Evolutionary conservation across 495 filamentous ascomycete genomes (phyloP).

Genomic region (Podospora tetraspora): DNA sequence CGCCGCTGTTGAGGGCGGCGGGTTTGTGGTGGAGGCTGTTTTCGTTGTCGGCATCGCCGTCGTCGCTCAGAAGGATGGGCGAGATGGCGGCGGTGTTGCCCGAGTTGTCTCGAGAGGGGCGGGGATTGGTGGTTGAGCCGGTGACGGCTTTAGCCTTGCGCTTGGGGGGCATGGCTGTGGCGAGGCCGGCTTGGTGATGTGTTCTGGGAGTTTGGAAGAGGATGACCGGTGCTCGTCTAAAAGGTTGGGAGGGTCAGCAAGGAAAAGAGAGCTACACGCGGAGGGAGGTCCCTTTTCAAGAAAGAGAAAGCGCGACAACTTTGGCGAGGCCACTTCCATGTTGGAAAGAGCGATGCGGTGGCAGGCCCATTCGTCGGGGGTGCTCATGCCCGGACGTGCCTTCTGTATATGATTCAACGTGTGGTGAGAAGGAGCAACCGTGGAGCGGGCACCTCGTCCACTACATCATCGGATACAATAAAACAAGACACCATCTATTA

Average conservation of each 20-base stretch:
- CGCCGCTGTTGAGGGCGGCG: not conserved
- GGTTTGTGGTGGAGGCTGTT: not conserved
- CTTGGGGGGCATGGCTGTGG: slow-evolving; percentile 19
- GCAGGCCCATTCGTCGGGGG: not conserved
- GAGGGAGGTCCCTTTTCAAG: not conserved
- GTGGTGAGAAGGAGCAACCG: not conserved
- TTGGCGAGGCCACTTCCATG: not conserved
- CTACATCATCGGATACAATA: not conserved
- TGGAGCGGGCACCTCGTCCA: not conserved
- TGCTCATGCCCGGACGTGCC: not conserved
- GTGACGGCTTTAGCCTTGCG: slow-evolving; percentile 16
- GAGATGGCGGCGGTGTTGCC: not conserved
- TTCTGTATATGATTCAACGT: not conserved
- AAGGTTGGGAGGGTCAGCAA: not conserved
- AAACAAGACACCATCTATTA: slow-evolving; percentile 5
- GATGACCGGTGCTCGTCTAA: not conserved
- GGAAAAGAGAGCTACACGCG: not conserved
- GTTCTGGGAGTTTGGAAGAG: too few relatives aligned
- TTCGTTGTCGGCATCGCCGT: not conserved
- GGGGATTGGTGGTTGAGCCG: slow-evolving; percentile 1
- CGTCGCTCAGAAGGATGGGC: not conserved
- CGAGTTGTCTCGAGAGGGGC: not conserved
- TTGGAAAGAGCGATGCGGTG: not conserved
- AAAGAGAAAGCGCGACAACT: not conserved
- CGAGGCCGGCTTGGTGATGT: not conserved